Evolutionary conservation across 2,329 filamentous ascomycete species (phyloP), one percentile per base, ranked within the genome.

Genomic region (Colletotrichum incanum): DNA sequence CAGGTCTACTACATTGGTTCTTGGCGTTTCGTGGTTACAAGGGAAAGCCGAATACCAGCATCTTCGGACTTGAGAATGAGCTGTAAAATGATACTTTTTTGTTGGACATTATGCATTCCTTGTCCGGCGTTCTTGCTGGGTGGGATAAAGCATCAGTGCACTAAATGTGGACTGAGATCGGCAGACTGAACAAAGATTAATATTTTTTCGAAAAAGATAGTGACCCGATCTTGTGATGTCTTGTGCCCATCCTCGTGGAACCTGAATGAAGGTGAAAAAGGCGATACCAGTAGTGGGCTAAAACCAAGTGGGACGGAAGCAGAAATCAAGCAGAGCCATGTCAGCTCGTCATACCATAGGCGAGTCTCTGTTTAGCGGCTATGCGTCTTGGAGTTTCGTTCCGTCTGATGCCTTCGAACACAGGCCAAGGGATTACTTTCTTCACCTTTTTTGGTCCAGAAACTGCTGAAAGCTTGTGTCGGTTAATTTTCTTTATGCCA

Each of bases 21-120:
- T 61, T 54, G 67, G 71, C 67, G 71, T 73, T 71, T 66, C 56
- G 58, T 56, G 60, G 60, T 66, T 60, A 41, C 59, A 54, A 55
- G 41, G 61, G 60, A 58, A 63, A 67, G 47, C 58, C 54, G 23
- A 55, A 55, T 39, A 43, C 49, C 37, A 61, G 71, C 61, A 62
- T 71, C 34, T 41, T 71, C 52, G 39, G 71, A 39, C 61, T 62
- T 58, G 56, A 58, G 61, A 65, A 50, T 66, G 60, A 62, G 52
- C 56, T 67, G 26, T 54, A 63, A 71, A 71, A 71, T 73, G 60
- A 62, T 23, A 43, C 2, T 56, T 55, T 49, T 60, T 61, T 65
- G 43, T 70, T 65, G 23, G 52, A 69, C 43, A 28, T 26, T 26
- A 9, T 50, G 49, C 49, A 45, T 67, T 23, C 20, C 28, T 26